Evolutionary conservation across 371 early-diverging fungal species (phyloP).

Genomic region (Mortierella sp.): DNA sequence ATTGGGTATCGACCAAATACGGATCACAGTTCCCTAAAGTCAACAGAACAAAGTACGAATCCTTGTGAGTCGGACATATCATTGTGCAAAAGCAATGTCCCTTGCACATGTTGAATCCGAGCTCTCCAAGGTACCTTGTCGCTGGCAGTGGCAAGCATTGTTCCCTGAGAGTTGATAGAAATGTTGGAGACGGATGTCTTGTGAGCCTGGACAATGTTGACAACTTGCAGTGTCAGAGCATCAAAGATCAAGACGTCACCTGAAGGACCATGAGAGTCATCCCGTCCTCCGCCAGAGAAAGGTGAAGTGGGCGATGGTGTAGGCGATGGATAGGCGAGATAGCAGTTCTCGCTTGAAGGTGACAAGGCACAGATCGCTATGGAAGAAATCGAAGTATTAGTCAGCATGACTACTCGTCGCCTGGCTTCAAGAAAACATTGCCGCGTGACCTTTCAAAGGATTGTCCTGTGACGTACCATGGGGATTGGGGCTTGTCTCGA

Average conservation of each 20-base stretch:
- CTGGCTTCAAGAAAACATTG: background rate
- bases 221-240: conserved; percentile 84
- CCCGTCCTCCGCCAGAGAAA: conserved; percentile 54
- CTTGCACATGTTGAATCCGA: background rate
- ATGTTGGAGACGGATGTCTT: conserved; percentile 89
- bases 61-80: background rate
- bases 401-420: background rate
- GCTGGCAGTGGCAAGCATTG: conserved; percentile 93
- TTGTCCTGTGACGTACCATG: conserved; percentile 65
- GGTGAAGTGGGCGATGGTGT: conserved; percentile 66
- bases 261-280: conserved; percentile 58
- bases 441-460: background rate
- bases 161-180: conserved; percentile 91
- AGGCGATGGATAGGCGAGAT: conserved; percentile 91
- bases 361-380: conserved; percentile 93
- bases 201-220: conserved; percentile 95
- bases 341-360: conserved; percentile 94
- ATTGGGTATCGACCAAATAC: conserved; percentile 92
- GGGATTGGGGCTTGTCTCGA: conserved; percentile 94
- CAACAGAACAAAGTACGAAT: background rate
- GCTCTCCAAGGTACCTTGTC: conserved; percentile 79
- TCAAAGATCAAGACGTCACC: conserved; percentile 95
- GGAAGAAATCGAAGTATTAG: background rate
- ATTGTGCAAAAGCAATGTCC: background rate
- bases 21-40: conserved; percentile 92